Evolutionary conservation across 352 stramenopile genomes (phyloP), one percentile per base, ranked within the genome.

Genomic region (Globisporangium spinosum): DNA sequence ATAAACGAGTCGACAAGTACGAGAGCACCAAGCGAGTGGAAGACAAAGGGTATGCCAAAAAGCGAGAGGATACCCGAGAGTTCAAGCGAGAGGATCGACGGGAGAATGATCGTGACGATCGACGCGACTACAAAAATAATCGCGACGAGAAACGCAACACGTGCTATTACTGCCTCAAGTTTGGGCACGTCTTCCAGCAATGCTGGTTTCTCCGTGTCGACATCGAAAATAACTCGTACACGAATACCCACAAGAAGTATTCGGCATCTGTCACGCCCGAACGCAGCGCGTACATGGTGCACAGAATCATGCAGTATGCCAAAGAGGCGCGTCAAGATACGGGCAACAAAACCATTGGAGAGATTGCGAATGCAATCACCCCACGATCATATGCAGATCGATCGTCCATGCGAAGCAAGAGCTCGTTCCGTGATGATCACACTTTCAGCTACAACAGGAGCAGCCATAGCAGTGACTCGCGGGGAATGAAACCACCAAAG

Each of bases 121-220:
- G 17, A 49, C 54, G 63, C 35, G 63, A 68, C 22, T 58, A 32
- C 54, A 64, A 53, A 45, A 40, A 40, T 10, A 65, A 69, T 60
- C 63, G 58, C 2, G 58, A 67, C 22, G 61, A 47, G 12, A 68
- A 77, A 7, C 63, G 43, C 12, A 55, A 71, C 29, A 72, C 65
- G 27, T 84, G 77, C 58, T 84, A 79, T 55, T 84, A 82, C 32
- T 84, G 77, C 32, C 64, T 82, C 13, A 82, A 79, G 69, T 35
- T 76, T 43, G 77, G 75, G 2, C 77, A 84, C 47, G 62, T 73
- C 47, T 72, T 82, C 60, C 75, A 70, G 35, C 58, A 63, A 20
- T 84, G 75, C 62, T 82, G 77, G 77, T 84, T 74, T 51, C 54
- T 84, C 23, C 72, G 77, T 35, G 62, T 71, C 2, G 77, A 82